Base-by-base conservation (phyloP, 164 flowering plant species). In the Santalum album region DNA sequence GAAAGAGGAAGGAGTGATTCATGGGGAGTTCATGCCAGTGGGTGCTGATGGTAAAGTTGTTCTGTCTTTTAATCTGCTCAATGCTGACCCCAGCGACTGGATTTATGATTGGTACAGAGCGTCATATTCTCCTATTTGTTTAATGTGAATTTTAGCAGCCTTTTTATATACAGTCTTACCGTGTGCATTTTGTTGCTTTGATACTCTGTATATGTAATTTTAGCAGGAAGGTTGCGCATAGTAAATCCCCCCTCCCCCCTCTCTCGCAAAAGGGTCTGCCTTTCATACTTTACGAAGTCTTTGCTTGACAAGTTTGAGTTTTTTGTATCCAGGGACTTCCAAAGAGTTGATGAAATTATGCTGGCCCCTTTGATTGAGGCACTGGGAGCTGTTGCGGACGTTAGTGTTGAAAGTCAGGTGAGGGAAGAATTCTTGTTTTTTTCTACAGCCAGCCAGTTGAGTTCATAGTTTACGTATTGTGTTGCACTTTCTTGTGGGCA, bases 371-470 rank as follows among this genome's bases (percentile, higher is more conserved):
- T 87, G 2, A 62, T 80, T 46, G 76, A 83, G 68, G 85, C 82
- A 47, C 62, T 92, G 74, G 64, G 63, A 65, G 83, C 91, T 53
- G 29, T 92, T 25, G 94, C 86, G 42, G 78, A 86, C 59, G 69
- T 89, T 27, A 81, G 70, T 53, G 83, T 83, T 52, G 99, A 89
- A 74, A 89, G 99, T 70, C 99, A 92, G 91, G 98, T 84, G 59
- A 51, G 20, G 48, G 12, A 43, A 46, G 10, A 12, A 32, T 43
- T n/a, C n/a, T 26, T 12, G 18, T 12, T 47, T 18, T 27, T 55
- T 45, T 16, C 18, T 58, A 19, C 11, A 20, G 52, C 20, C 48
- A 20, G 34, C 39, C 22, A 22, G 23, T 59, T 50, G 10, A 17
- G 35, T 17, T 58, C 20, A 34, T 24, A 11, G 49, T 49, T 26